Conservation (phyloP, 495 filamentous ascomycete species). For the Umbilicaria muhlenbergii region DNA sequence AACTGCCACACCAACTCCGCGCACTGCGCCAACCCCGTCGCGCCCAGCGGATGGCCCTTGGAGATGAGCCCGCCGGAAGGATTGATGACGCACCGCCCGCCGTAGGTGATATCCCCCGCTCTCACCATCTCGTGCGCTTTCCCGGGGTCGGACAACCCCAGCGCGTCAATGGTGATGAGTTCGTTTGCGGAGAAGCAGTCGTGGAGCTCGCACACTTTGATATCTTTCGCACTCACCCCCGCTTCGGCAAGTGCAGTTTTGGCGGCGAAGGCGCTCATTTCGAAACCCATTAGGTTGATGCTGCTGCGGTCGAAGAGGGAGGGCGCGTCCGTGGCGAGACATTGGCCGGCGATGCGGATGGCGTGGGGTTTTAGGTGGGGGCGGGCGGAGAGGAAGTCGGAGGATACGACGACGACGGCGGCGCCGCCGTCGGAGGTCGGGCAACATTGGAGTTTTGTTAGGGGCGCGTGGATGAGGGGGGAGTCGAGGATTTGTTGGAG, state of each 20-base stretch:
- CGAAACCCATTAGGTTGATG: constrained; percentile 75
- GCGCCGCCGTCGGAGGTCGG: constrained; percentile 89
- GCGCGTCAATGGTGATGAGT: constrained; percentile 73
- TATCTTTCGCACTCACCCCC: constrained; percentile 46
- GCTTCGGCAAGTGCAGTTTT: constrained; percentile 59
- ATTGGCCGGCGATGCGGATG: constrained; percentile 75
- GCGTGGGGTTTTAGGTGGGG: constrained; percentile 71
- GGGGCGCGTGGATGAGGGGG: constrained; percentile 64
- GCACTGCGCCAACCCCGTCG: constrained; percentile 86
- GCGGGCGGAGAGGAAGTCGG: constrained; percentile 72
- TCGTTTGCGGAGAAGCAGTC: constrained; percentile 97
- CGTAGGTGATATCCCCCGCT: constrained; percentile 80
- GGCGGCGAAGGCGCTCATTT: constrained; percentile 52
- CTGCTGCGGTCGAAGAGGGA: constrained; percentile 56
- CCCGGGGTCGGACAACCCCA: constrained; percentile 63
- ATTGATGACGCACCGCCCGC: constrained; percentile 77
- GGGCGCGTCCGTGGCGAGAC: constrained; percentile 67
- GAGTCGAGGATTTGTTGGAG: constrained; percentile 68
- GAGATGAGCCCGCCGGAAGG: constrained; percentile 88
- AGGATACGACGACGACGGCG: constrained; percentile 77
- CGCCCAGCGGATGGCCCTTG: constrained; percentile 91
- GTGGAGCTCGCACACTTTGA: constrained; percentile 83
- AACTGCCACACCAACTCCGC: constrained; percentile 95
- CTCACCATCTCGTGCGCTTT: constrained; percentile 91
- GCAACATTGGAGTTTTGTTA: constrained; percentile 68